Evolutionary conservation across 2,329 filamentous ascomycete species (phyloP).

Genomic region (Fusarium sp.): DNA sequence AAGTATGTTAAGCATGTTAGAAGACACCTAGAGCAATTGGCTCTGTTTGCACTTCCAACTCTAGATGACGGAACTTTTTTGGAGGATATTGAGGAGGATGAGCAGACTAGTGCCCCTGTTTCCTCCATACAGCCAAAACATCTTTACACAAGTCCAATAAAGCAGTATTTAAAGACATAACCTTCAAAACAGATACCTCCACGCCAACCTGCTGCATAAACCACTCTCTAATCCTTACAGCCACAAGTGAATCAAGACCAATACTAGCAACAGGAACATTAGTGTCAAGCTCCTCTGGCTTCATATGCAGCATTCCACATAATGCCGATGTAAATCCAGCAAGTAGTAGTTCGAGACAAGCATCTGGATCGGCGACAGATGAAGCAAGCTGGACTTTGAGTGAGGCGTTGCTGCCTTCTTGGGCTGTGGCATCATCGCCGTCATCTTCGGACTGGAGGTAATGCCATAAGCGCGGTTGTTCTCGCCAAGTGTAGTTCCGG

Average conservation of each 20-base stretch:
- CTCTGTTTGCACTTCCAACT: constrained; percentile 25
- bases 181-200: neutral
- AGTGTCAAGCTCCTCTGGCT: neutral
- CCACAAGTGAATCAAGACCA: neutral
- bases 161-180: neutral
- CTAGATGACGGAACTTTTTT: neutral
- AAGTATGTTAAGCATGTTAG: constrained; percentile 46
- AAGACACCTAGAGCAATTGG: constrained; percentile 44
- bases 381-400: neutral
- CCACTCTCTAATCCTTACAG: neutral
- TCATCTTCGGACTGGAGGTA: neutral
- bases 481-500: neutral
- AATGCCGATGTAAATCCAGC: neutral
- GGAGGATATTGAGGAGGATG: neutral
- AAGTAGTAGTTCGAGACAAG: neutral
- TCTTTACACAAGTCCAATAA: neutral
- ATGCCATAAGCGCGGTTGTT: neutral
- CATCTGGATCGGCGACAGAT: neutral
- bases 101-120: neutral
- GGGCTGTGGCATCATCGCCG: neutral
- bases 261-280: neutral
- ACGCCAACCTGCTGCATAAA: constrained; percentile 1
- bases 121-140: neutral
- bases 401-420: neutral
- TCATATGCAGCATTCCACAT: neutral